Base-by-base conservation (phyloP, 164 flowering plant species). In the Dillenia suffruticosa region DNA sequence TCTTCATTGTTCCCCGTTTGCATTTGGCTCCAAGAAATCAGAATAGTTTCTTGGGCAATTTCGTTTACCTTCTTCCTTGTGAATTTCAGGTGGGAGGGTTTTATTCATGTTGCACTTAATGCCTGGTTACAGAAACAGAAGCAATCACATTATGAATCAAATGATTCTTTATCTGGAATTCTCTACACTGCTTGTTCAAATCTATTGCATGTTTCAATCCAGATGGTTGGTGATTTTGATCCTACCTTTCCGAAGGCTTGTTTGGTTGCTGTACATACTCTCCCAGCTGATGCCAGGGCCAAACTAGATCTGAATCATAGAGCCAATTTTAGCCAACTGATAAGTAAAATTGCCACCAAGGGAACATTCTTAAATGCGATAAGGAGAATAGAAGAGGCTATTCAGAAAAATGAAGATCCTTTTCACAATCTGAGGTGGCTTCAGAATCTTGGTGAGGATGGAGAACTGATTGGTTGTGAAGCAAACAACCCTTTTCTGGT, bases 1-100 rank as follows among this genome's bases (percentile, higher is more conserved):
- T 26, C 40, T 26, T 26, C 40, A 26, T 26, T 2, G 40, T 2
- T 26, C 40, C 2, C 40, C 6, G 40, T 4, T 32, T 32, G 40
- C 7, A 0, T 32, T 32, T 32, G 40, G 40, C 6, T 32, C 6
- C 7, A 26, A 32, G 40, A 4, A 32, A 32, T 5, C 6, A 5
- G 0, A 32, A 32, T 5, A 4, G 40, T 32, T 32, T 5, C 40
- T 4, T 7, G 7, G 4, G 40, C 6, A 32, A 32, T 32, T 32
- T 32, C 40, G 7, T 5, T 4, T 32, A 32, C 40, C 40, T 32
- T 6, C 40, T 32, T 32, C 6, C 40, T 32, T 32, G 6, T 32
- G 7, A 32, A 32, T 32, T 32, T 32, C 81, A 88, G 95, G 79
- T 88, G 95, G 91, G 91, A 82, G 67, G 95, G 95, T 19, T 85